Base-by-base conservation (phyloP, 2,329 filamentous ascomycete species). In the Diaporthe citri region DNA sequence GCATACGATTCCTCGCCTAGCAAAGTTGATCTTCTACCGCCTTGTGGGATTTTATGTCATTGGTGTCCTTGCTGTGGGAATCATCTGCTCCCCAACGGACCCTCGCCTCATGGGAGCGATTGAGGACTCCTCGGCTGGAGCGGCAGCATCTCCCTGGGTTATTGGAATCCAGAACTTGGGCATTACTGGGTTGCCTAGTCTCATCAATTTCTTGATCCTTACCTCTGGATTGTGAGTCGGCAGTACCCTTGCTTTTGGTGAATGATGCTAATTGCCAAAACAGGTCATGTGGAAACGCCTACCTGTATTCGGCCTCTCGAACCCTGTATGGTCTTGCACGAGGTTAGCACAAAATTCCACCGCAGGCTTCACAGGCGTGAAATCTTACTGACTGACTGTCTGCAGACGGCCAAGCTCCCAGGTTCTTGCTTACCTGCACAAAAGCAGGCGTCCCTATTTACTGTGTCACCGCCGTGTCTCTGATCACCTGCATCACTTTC, bases 121-220 rank as follows among this genome's bases (percentile, higher is more conserved):
- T 31, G 64, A 69, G 64, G 64, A 48, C 6, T 69, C 64, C 2
- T 78, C 78, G 9, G 76, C 80, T 1, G 81, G 81, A 31, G 81
- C 82, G 10, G 83, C 81, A 0, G 79, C 83, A 4, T 72, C 62
- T 15, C 74, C 76, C 41, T 76, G 76, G 79, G 92, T 94, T 75
- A 90, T 94, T 77, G 89, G 90, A 34, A 90, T 91, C 75, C 84
- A 89, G 76, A 86, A 91, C 74, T 91, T 91, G 9, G 90, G 90
- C 59, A 89, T 94, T 57, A 80, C 82, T 2, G 88, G 88, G 3
- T 87, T 94, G 20, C 90, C 91, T 34, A 88, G 87, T 34, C 89
- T 94, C 77, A 91, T 94, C 86, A 94, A 94, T 81, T 90, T 88
- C 22, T 88, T 93, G 71, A 91, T 93, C 79, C 86, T 92, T 62